Conservation (phyloP, 139 green algal genomes). For the Axilococcus clingmanii region DNA sequence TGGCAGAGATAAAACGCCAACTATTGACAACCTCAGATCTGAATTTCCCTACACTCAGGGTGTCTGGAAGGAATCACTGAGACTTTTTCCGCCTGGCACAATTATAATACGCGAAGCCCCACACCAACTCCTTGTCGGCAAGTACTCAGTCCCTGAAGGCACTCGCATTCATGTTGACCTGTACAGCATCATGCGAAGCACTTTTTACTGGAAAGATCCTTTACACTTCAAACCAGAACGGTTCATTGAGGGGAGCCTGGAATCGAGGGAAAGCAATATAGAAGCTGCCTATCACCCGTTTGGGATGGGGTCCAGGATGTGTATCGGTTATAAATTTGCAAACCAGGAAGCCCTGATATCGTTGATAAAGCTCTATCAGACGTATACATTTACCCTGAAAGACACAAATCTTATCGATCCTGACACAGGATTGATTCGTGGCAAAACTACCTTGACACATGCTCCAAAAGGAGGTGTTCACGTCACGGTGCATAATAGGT, state of each 20-base stretch:
- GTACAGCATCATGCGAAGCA: constrained; percentile 12
- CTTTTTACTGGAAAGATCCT: constrained; percentile 14
- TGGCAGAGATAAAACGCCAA: constrained; percentile 4
- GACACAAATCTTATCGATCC: not conserved
- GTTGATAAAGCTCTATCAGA: constrained; percentile 9
- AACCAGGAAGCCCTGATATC: constrained; percentile 7
- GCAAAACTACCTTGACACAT: too few relatives aligned
- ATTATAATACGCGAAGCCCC: not conserved
- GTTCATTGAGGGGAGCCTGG: constrained; percentile 3
- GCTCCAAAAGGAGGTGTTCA: too few relatives aligned
- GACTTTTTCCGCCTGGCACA: not conserved
- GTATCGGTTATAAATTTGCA: constrained; percentile 27
- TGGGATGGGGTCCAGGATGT: constrained; percentile 21
- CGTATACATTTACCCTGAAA: not conserved
- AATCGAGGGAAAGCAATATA: not conserved
- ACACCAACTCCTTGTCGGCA: constrained; percentile 5
- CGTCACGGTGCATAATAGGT: too few relatives aligned
- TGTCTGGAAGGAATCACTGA: constrained; percentile 23
- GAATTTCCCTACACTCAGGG: constrained; percentile 20
- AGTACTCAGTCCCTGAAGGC: constrained; percentile 7
- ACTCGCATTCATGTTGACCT: constrained; percentile 20
- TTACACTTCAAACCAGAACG: constrained; percentile 20
- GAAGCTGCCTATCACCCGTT: constrained; percentile 32
- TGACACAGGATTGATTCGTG: not conserved
- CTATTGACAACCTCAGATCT: not conserved